A percentile compares a stretch with the other conserved stretches of the same genome.
Evolutionary conservation across 192 early-diverging fungal species (phyloP).

Genomic region (Gamsiella multidivaricata): DNA sequence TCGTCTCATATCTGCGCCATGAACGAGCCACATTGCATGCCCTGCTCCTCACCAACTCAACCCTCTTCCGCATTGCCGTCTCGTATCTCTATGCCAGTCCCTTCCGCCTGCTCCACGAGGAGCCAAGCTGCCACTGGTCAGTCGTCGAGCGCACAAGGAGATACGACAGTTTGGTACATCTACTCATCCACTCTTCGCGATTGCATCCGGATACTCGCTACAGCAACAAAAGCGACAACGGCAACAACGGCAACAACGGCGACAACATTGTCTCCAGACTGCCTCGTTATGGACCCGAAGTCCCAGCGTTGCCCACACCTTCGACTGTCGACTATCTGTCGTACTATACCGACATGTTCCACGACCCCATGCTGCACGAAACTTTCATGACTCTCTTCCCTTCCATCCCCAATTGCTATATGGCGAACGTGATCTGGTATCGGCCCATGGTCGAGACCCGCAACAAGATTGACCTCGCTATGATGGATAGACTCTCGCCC

Average conservation of each 20-base stretch:
- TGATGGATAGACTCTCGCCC: slow-evolving; percentile 28
- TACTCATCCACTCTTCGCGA: slow-evolving; percentile 39
- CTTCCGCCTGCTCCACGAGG: slow-evolving; percentile 40
- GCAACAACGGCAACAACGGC: neutral
- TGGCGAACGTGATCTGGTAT: slow-evolving; percentile 41
- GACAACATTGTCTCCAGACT: neutral
- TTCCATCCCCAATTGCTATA: slow-evolving; percentile 47
- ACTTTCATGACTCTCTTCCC: slow-evolving; percentile 52
- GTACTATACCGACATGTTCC: slow-evolving; percentile 46
- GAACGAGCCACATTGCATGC: slow-evolving; percentile 34
- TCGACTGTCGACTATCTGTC: slow-evolving; percentile 47
- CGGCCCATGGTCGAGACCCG: slow-evolving; percentile 41
- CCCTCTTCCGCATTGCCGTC: slow-evolving; percentile 41
- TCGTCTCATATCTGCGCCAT: slow-evolving; percentile 23
- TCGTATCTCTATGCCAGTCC: slow-evolving; percentile 36
- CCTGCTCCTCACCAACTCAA: slow-evolving; percentile 23
- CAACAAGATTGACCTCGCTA: slow-evolving; percentile 41
- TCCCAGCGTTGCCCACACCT: slow-evolving; percentile 18
- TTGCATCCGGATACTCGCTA: slow-evolving; percentile 12
- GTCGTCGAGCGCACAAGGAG: slow-evolving; percentile 27
- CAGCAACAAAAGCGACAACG: neutral
- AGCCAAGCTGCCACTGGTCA: slow-evolving; percentile 28
- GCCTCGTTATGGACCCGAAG: slow-evolving; percentile 41
- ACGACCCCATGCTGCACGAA: slow-evolving; percentile 49
- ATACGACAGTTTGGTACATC: slow-evolving; percentile 31